Evolutionary conservation across 768 basidiomycete species (phyloP).

Genomic region (Psilocybe subaeruginosa): DNA sequence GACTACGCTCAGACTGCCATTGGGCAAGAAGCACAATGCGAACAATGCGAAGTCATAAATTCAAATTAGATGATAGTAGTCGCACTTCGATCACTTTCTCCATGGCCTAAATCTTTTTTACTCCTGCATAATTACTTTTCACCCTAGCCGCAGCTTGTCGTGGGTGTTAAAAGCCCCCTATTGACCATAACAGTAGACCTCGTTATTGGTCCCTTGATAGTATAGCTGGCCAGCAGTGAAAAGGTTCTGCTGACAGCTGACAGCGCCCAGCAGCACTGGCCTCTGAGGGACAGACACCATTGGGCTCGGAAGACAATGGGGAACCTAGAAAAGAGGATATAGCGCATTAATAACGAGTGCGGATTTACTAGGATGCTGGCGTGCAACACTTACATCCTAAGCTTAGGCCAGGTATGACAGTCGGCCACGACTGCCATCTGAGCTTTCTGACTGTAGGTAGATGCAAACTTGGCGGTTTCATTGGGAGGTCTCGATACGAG

Average conservation of each 20-base stretch:
- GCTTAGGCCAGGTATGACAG: background rate
- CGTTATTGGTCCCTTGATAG: background rate
- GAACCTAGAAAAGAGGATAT: background rate
- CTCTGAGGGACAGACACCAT: background rate
- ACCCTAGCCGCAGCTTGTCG: no score
- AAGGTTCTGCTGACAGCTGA: background rate
- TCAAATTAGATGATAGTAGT: no score
- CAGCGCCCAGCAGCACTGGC: background rate
- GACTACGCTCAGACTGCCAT: no score
- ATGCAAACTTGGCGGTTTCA: background rate
- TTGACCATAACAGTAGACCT: background rate
- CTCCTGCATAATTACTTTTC: no score
- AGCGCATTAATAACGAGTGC: background rate
- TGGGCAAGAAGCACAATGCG: no score
- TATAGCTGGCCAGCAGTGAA: background rate
- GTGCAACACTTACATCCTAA: background rate
- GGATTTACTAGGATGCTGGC: background rate
- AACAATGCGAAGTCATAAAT: no score
- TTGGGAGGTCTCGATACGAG: background rate
- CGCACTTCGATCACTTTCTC: no score
- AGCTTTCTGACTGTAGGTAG: background rate
- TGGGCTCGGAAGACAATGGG: background rate
- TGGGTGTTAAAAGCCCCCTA: background rate
- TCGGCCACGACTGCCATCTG: background rate
- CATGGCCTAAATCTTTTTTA: no score